A percentile compares a stretch with the other conserved stretches of the same genome.
These are phyloP conservation scores for Leucaena leucocephala DNA, from an alignment of 306 rosid species.

Conservation along the genomic window DNA sequence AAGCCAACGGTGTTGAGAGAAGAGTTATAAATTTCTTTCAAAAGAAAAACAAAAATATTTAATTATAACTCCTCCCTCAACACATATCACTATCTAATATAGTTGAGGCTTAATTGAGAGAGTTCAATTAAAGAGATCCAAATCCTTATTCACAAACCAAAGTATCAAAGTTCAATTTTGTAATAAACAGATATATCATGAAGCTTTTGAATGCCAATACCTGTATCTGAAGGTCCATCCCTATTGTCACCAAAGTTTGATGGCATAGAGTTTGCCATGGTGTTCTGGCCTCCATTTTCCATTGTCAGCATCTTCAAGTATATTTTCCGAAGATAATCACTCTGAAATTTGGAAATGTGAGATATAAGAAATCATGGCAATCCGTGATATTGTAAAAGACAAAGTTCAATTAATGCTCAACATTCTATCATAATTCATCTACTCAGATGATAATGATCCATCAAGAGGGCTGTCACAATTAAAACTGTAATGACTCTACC, in stretches of 20 bases:
- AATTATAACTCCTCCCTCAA: background rate
- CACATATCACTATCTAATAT: background rate
- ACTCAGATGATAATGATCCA: background rate
- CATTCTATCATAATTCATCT: background rate
- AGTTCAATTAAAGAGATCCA: background rate
- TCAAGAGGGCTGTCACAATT: background rate
- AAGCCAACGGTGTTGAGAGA: background rate
- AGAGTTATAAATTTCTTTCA: background rate
- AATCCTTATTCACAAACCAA: background rate
- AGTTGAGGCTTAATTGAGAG: too few relatives aligned
- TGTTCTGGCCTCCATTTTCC: conserved; percentile 37
- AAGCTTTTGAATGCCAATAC: background rate
- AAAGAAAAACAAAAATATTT: too few relatives aligned
- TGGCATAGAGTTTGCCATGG: background rate
- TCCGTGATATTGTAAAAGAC: background rate
- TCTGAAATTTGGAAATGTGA: conserved; percentile 13
- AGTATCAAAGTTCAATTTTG: background rate
- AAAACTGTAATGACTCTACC: conserved; percentile 26
- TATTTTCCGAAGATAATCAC: conserved; percentile 34
- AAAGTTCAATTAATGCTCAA: background rate
- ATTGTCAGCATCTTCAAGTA: conserved; percentile 18
- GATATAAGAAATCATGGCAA: background rate
- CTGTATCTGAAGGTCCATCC: background rate
- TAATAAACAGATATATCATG: background rate
- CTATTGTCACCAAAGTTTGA: background rate